phyloP scores from a whole-genome alignment of 768 basidiomycete species.

The Calocera viscosa region DNA sequence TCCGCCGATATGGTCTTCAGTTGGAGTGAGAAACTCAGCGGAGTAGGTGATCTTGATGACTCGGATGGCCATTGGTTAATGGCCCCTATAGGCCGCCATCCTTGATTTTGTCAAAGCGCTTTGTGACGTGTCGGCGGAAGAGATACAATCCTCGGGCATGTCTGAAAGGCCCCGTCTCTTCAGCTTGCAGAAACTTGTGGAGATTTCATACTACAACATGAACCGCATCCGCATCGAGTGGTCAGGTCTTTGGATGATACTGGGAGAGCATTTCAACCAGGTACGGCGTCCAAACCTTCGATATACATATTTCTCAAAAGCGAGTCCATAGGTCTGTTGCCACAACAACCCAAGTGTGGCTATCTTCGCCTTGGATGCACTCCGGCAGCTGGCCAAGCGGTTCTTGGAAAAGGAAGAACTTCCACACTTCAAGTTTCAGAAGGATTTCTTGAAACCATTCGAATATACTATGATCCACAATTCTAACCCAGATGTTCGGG shows the following conservation, averaged over 20 bases:
- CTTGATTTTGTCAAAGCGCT: conserved; percentile 94
- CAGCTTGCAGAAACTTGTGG: conserved; percentile 93
- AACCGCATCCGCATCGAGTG: conserved; percentile 93
- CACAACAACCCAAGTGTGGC: conserved; percentile 95
- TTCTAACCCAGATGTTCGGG: conserved; percentile 85
- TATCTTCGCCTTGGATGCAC: conserved; percentile 91
- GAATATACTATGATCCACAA: conserved; percentile 98
- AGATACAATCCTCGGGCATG: conserved; percentile 91
- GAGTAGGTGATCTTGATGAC: conserved; percentile 42
- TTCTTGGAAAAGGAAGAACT: conserved; percentile 98
- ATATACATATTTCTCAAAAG: neutral
- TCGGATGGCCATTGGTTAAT: neutral
- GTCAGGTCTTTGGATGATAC: conserved; percentile 94
- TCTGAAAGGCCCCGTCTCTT: conserved; percentile 91
- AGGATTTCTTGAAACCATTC: conserved; percentile 96
- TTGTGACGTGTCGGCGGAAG: conserved; percentile 97
- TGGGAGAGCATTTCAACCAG: conserved; percentile 98
- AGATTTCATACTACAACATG: conserved; percentile 99
- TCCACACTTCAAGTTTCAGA: conserved; percentile 97
- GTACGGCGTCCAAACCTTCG: conserved; percentile 31
- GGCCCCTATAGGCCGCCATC: conserved; percentile 63
- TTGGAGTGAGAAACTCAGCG: conserved; percentile 82
- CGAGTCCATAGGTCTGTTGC: conserved; percentile 71
- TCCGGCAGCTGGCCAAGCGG: conserved; percentile 93
- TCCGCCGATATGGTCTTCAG: conserved; percentile 99